phyloP scores from a whole-genome alignment of 169 alveolate genomes.

The Cryptosporidium tyzzeri region DNA sequence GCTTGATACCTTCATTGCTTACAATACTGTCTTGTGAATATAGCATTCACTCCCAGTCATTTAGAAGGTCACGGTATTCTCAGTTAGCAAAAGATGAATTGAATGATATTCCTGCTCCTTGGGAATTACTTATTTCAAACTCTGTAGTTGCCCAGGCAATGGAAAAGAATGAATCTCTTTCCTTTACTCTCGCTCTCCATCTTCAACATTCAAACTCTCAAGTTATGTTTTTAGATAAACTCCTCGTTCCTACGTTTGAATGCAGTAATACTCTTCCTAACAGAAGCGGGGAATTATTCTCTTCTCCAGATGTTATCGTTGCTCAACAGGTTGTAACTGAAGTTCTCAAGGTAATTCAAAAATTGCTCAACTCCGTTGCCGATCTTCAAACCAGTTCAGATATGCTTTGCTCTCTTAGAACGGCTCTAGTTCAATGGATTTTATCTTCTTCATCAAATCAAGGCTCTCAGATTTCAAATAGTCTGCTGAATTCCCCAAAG shows the following conservation, averaged over 20 bases:
- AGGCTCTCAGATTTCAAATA: not conserved
- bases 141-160: conserved; percentile 40
- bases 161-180: conserved; percentile 21
- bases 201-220: conserved; percentile 55
- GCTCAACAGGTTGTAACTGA: conserved; percentile 57
- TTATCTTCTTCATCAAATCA: conserved; percentile 25
- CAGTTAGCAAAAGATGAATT: conserved; percentile 20
- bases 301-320: conserved; percentile 37
- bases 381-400: conserved; percentile 11
- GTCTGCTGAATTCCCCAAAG: conserved; percentile 11
- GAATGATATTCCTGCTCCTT: conserved; percentile 28
- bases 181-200: conserved; percentile 44
- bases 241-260: conserved; percentile 6
- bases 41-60: conserved; percentile 34
- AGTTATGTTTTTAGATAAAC: conserved; percentile 16
- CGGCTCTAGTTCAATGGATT: conserved; percentile 54
- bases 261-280: conserved; percentile 24
- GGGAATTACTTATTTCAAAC: conserved; percentile 59
- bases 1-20: conserved; percentile 49
- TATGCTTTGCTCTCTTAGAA: conserved; percentile 39
- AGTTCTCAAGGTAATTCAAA: conserved; percentile 33
- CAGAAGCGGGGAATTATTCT: conserved; percentile 34
- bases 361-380: conserved; percentile 14
- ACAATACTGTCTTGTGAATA: conserved; percentile 55
- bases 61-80: conserved; percentile 22